Base-by-base conservation (phyloP, 1,139 yeast species). In the Kodamaea anthophila region DNA sequence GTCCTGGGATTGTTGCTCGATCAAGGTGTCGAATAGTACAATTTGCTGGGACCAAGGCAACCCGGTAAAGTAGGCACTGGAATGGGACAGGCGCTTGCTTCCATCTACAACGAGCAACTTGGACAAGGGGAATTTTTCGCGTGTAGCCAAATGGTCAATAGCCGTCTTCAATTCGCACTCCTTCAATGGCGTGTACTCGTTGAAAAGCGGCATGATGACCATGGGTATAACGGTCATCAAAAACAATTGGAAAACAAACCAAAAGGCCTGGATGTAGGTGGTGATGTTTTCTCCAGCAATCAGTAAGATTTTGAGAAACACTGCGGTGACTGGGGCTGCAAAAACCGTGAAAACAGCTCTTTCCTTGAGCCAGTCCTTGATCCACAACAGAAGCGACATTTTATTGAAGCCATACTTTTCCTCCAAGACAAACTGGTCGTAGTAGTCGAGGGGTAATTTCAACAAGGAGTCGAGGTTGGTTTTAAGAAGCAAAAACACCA, bases 11-110 rank as follows among this genome's bases (percentile, higher is more conserved):
- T 88, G 78, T 35, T 84, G 82, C 38, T 83, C 78, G 42, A 91
- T 79, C 58, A 91, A 71, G 6, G 97, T 91, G 48, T 91, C 98
- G 53, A 69, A 91, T 32, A 91, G 70, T 29, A 91, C 97, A 58
- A 91, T 91, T 55, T 88, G 91, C 59, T 91, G 91, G 35, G 87
- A 79, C 93, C 96, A 88, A 26, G 98, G 98, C 46, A 91, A 69
- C 5, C 98, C 98, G 43, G 84, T 77, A 53, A 91, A 91, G 56
- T 85, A 91, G 25, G 98, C 98, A 51, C 91, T 91, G 5, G 97
- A 88, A 58, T 91, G 98, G 9, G 94, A 77, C 1, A 96, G 85
- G 60, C 97, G 81, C 55, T 82, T 85, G 29, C 97, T 88, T 9
- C 97, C 97, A 53, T 91, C 98, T 51, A 88, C 76, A 30, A 88